Conservation (phyloP, 371 early-diverging fungal genomes). For the Edhazardia aedis region DNA sequence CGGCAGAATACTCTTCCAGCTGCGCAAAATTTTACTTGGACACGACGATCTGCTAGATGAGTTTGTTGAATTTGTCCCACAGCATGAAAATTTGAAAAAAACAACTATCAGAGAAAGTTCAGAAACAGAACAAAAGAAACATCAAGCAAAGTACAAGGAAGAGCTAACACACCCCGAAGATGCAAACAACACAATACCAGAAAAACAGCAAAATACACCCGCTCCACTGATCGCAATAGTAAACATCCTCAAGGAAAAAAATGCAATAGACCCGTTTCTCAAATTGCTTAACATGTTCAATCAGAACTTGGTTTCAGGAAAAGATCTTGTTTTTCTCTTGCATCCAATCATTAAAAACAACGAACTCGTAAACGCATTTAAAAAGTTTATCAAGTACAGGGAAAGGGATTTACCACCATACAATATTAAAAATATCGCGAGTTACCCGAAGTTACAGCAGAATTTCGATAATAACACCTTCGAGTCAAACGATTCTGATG, state of each 20-base stretch:
- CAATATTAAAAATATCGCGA: constrained; percentile 7
- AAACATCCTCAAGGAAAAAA: constrained; percentile 25
- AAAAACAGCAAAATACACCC: not conserved
- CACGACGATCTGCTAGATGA: constrained; percentile 39
- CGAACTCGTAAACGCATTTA: constrained; percentile 69
- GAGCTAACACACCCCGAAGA: not conserved
- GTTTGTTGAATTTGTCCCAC: constrained; percentile 32
- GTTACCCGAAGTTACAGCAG: too few relatives aligned
- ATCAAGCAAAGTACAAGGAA: too few relatives aligned
- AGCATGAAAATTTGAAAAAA: not conserved
- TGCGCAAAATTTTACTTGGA: constrained; percentile 32
- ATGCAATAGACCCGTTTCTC: constrained; percentile 74
- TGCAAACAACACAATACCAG: not conserved
- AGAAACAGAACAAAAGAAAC: too few relatives aligned
- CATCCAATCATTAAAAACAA: constrained; percentile 54
- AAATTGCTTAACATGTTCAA: constrained; percentile 78
- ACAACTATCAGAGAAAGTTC: too few relatives aligned
- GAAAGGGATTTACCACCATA: constrained; percentile 40
- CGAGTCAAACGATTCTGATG: too few relatives aligned
- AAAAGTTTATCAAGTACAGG: constrained; percentile 68
- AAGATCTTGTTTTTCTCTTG: constrained; percentile 59
- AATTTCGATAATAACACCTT: too few relatives aligned
- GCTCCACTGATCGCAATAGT: constrained; percentile 21
- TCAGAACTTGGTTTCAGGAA: constrained; percentile 65
- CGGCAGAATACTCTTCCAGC: constrained; percentile 21